Evolutionary conservation across 2,329 filamentous ascomycete species (phyloP).

Genomic region (Xylariaceae sp.): DNA sequence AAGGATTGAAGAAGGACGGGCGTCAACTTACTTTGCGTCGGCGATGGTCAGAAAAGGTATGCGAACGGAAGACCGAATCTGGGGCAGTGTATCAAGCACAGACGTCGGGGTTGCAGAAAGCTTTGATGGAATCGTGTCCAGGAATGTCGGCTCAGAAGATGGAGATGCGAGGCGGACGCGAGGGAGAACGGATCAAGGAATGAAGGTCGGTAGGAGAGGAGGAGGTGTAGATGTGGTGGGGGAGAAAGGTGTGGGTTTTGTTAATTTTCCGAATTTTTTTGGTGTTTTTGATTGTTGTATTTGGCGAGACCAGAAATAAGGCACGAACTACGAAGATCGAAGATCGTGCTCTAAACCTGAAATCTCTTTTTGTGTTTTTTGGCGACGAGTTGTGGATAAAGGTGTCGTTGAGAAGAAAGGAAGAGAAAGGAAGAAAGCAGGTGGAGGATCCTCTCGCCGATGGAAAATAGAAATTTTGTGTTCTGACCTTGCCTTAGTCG

Average conservation of each 20-base stretch:
- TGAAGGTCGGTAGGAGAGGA: constrained; percentile 6
- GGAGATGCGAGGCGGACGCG: constrained; percentile 3
- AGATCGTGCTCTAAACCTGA: constrained; percentile 47
- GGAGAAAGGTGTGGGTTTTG: constrained; percentile 36
- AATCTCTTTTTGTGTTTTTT: constrained; percentile 45
- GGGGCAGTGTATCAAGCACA: constrained; percentile 1
- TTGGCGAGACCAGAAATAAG: constrained; percentile 56
- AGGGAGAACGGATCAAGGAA: constrained; percentile 4
- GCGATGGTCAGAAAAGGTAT: constrained; percentile 11
- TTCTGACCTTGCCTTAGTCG: constrained; percentile 25
- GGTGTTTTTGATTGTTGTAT: constrained; percentile 44
- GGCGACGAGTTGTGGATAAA: constrained; percentile 42
- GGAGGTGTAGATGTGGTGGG: constrained; percentile 19
- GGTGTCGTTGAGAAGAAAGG: constrained; percentile 41
- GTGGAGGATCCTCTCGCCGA: constrained; percentile 25
- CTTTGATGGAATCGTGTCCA: constrained; percentile 9
- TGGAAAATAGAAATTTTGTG: constrained; percentile 30
- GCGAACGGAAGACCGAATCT: constrained; percentile 14
- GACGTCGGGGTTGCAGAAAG: constrained; percentile 5
- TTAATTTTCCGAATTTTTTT: constrained; percentile 58
- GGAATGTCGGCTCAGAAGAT: constrained; percentile 3
- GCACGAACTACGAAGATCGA: constrained; percentile 42
- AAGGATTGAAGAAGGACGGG: constrained; percentile 11
- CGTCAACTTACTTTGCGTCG: constrained; percentile 20
- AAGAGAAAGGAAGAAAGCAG: constrained; percentile 36